Evolutionary conservation across 495 filamentous ascomycete species (phyloP).

Genomic region (Xylaria bambusicola): DNA sequence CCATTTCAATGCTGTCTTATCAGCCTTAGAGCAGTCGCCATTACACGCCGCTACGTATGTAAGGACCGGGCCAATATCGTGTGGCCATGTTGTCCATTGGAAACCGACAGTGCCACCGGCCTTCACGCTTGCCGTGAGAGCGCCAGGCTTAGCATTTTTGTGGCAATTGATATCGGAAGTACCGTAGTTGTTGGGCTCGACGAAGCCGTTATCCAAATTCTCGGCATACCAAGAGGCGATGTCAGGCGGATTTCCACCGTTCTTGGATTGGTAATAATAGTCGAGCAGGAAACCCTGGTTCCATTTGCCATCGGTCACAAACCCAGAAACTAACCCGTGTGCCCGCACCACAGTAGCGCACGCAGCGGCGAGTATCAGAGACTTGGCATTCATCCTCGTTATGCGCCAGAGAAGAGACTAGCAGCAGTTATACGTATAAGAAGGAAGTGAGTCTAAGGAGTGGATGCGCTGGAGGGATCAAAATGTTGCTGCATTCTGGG

Average conservation of each 20-base stretch:
- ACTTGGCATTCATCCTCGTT: background rate
- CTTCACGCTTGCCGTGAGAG: constrained; percentile 30
- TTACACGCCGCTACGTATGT: constrained; percentile 39
- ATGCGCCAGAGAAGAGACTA: background rate
- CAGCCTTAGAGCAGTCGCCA: constrained; percentile 35
- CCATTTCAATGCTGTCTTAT: constrained; percentile 42
- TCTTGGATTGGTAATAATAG: constrained; percentile 34
- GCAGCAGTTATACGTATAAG: background rate
- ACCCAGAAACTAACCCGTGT: constrained; percentile 31
- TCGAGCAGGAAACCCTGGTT: constrained; percentile 33
- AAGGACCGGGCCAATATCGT: constrained; percentile 34
- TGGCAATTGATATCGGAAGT: constrained; percentile 41
- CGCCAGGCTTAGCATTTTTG: constrained; percentile 37
- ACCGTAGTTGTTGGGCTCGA: constrained; percentile 29
- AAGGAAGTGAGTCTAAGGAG: too few species aligned
- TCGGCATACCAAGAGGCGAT: constrained; percentile 36
- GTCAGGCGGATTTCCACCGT: constrained; percentile 24
- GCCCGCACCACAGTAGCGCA: constrained; percentile 23
- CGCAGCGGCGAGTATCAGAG: constrained; percentile 3
- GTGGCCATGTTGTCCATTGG: constrained; percentile 30
- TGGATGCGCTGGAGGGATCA: too few species aligned
- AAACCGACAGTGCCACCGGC: constrained; percentile 34
- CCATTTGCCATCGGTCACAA: constrained; percentile 27
- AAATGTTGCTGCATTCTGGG: background rate
- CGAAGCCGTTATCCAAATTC: constrained; percentile 38